Conservation (phyloP, 345 rosid genomes). For the Aquilaria yunnanensis region DNA sequence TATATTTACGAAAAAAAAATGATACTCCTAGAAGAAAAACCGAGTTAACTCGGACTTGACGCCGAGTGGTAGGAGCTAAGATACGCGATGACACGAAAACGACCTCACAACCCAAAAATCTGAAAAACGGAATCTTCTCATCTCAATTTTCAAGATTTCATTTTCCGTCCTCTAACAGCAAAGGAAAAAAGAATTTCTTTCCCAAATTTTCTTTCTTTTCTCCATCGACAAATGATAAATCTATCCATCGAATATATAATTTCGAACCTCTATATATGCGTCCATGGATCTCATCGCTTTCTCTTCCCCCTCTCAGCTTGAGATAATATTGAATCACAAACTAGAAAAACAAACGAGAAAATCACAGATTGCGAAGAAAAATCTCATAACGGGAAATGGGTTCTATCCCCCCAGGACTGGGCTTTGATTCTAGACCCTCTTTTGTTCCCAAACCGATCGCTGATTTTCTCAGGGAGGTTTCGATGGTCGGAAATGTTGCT, state of each 20-base stretch:
- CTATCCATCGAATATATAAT: not conserved
- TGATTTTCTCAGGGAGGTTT: slow-evolving; percentile 37
- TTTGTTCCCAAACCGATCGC: slow-evolving; percentile 40
- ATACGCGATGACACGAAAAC: slow-evolving; percentile 59
- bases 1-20: no score
- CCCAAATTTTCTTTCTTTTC: slow-evolving; percentile 1
- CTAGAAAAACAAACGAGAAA: not conserved
- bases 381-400: slow-evolving; percentile 22
- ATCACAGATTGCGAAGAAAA: not conserved
- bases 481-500: slow-evolving; percentile 29
- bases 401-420: slow-evolving; percentile 49
- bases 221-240: not conserved
- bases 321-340: not conserved
- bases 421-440: slow-evolving; percentile 42
- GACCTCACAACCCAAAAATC: slow-evolving; percentile 13
- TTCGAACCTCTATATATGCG: slow-evolving; percentile 14
- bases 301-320: not conserved
- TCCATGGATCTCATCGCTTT: slow-evolving; percentile 19
- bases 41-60: slow-evolving; percentile 9
- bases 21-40: not conserved
- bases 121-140: slow-evolving; percentile 29
- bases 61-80: slow-evolving; percentile 20
- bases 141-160: not conserved
- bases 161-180: no score
- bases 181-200: not conserved